A percentile compares a stretch with the other conserved stretches of the same genome.
phyloP scores from a whole-genome alignment of 805 yeast genomes.

The Metschnikowia picachoensis region DNA sequence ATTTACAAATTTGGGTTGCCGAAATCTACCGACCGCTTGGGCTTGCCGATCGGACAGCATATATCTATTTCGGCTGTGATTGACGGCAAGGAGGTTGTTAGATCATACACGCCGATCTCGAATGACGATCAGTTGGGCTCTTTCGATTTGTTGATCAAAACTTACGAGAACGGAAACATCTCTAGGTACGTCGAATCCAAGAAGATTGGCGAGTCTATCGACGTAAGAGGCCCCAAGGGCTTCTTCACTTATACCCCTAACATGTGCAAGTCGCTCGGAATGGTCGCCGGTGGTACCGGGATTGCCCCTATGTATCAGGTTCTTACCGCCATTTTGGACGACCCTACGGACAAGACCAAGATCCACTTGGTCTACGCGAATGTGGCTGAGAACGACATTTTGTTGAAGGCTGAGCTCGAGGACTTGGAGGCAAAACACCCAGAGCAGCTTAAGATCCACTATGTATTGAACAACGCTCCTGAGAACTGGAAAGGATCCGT shows the following conservation, averaged over 20 bases:
- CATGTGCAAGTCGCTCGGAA: slow-evolving; percentile 67
- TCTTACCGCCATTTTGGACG: slow-evolving; percentile 70
- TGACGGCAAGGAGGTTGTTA: slow-evolving; percentile 72
- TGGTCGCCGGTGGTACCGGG: slow-evolving; percentile 98
- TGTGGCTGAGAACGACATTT: slow-evolving; percentile 72
- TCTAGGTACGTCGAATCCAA: slow-evolving; percentile 69
- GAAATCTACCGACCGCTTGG: slow-evolving; percentile 64
- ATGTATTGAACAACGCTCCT: slow-evolving; percentile 72
- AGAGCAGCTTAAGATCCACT: slow-evolving; percentile 58
- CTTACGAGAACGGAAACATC: slow-evolving; percentile 81
- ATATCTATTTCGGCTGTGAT: slow-evolving; percentile 73
- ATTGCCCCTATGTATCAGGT: slow-evolving; percentile 95
- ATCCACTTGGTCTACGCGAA: slow-evolving; percentile 78
- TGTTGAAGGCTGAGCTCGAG: slow-evolving; percentile 78
- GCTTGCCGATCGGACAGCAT: slow-evolving; percentile 94
- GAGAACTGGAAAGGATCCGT: slow-evolving; percentile 70
- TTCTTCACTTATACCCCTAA: slow-evolving; percentile 78
- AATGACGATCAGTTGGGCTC: slow-evolving; percentile 73
- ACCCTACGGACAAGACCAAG: slow-evolving; percentile 76
- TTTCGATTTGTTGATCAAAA: slow-evolving; percentile 82
- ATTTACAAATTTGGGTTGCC: slow-evolving; percentile 84
- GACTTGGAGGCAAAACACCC: slow-evolving; percentile 53
- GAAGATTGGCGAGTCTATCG: slow-evolving; percentile 73
- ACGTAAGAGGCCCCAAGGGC: slow-evolving; percentile 89
- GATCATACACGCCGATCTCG: slow-evolving; percentile 90